Evolutionary conservation across 345 rosid species (phyloP).

Genomic region (Arabidopsis thaliana): TAIR10.1 NC_003071.7:7135501-7136000

Average conservation of each 20-base stretch:
- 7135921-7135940: too few relatives aligned
- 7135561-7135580: neutral
- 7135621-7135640: slow-evolving; percentile 1
- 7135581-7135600: neutral
- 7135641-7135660: slow-evolving; percentile 10
- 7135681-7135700: neutral
- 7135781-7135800: too few relatives aligned
- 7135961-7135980: too few relatives aligned
- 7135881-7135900: too few relatives aligned
- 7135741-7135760: neutral
- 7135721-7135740: neutral
- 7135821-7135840: neutral
- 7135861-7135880: too few relatives aligned
- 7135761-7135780: slow-evolving; percentile 4
- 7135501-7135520: neutral
- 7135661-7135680: neutral
- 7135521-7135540: neutral
- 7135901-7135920: too few relatives aligned
- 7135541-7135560: neutral
- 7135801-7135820: too few relatives aligned
- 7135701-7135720: neutral
- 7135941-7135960: too few relatives aligned
- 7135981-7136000: too few relatives aligned
- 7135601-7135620: slow-evolving; percentile 3
- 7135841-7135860: too few relatives aligned